Evolutionary conservation across 2,329 filamentous ascomycete genomes (phyloP).

Genomic region (Botrytis hyacinthi): DNA sequence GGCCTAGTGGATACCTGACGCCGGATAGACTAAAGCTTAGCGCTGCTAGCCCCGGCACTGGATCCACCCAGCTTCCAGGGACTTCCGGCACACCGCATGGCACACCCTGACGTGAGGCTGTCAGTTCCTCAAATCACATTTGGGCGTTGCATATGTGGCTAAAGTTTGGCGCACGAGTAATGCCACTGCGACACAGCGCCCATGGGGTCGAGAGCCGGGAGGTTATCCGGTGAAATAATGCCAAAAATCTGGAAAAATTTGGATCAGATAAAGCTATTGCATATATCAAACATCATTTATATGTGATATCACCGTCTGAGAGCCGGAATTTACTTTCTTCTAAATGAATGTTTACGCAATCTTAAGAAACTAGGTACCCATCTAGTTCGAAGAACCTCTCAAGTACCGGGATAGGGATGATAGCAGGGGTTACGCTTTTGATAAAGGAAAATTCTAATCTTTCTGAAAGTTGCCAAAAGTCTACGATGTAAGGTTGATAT

Average conservation of each 20-base stretch:
- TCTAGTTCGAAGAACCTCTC: not conserved
- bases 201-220: not conserved
- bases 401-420: not conserved
- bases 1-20: not conserved
- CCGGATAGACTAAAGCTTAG: not conserved
- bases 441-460: not conserved
- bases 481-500: not conserved
- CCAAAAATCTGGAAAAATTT: not conserved
- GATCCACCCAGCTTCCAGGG: conserved; percentile 1
- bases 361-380: not conserved
- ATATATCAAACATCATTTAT: not conserved
- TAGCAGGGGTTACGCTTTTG: not conserved
- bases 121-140: not conserved
- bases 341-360: not conserved
- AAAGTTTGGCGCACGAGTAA: not conserved
- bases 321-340: not conserved
- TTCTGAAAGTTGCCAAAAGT: not conserved
- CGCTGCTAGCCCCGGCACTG: not conserved
- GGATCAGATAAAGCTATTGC: not conserved
- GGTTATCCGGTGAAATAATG: not conserved
- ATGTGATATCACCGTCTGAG: not conserved
- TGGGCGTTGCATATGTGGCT: not conserved
- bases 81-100: not conserved
- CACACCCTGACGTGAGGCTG: not conserved
- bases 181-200: not conserved